Base-by-base conservation (phyloP, 352 stramenopile species). In the Phytophthora palmivora region DNA sequence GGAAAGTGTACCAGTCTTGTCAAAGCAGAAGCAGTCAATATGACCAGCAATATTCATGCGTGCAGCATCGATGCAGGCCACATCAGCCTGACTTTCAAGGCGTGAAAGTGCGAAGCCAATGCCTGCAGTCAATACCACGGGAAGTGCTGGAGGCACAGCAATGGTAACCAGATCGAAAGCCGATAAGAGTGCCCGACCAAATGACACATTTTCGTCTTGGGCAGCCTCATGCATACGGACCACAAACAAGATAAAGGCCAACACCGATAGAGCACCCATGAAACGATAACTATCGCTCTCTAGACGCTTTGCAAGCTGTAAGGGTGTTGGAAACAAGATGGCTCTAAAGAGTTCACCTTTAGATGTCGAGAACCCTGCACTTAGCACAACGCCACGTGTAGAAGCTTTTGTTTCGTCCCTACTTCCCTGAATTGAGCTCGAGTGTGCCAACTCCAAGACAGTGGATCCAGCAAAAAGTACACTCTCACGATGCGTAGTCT, bases 1-100 rank as follows among this genome's bases (percentile, higher is more conserved):
- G 8, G 85, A 90, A 6, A 94, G 59, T 9, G 85, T 94, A 1
- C 85, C 85, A 6, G 85, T 94, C 73, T 94, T 94, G 64, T 94
- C 85, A 38, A 94, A 94, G 59, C 83, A 92, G 33, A 92, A 92
- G 42, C 76, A 89, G 38, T 90, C 69, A 5, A 94, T 51, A 42
- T 94, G 83, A 0, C 85, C 85, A 0, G 77, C 74, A 19, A 91
- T 58, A 57, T 91, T 92, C 61, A 94, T 77, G 2, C 84, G 78
- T 46, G 89, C 72, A 12, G 84, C 71, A 58, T 94, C 78, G 34
- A 94, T 87, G 58, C 84, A 94, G 48, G 83, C 84, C 22, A 94
- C 76, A 16, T 72, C 77, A 63, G 52, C 80, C 2, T 59, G 62
- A 3, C 56, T 44, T 37, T 79, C 57, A 9, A 94, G 73, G 1